Evolutionary conservation across 2,329 filamentous ascomycete species (phyloP), one percentile per base, ranked within the genome.

Genomic region (Celoporthe dispersa): DNA sequence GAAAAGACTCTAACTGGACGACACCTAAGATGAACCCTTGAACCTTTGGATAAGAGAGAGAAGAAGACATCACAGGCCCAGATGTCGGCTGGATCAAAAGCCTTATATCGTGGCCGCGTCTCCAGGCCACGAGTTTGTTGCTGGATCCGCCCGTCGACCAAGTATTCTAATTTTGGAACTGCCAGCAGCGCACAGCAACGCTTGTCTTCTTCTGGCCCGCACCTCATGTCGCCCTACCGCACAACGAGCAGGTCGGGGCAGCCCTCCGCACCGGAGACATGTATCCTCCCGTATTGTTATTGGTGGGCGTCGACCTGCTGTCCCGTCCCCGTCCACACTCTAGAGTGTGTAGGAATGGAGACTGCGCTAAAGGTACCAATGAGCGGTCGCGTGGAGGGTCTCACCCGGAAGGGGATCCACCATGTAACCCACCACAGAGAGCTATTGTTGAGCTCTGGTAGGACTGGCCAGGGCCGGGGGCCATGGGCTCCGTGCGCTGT

Each of bases 71-170:
- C 72, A 76, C 74, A 75, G 78, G 76, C 77, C 44, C 62, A 63
- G 67, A 65, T 63, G 78, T 79, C 81, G 81, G 80, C 83, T 79
- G 81, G 80, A 67, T 63, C 80, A 81, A 83, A 84, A 84, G 84
- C 80, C 85, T 88, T 88, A 88, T 88, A 88, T 86, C 81, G 79
- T 84, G 82, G 84, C 81, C 82, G 80, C 77, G 78, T 78, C 76
- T 77, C 78, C 75, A 78, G 81, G 75, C 83, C 83, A 76, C 74
- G 71, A 75, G 73, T n/a, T 33, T n/a, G 35, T 61, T 71, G 74
- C 73, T 74, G 73, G 73, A 74, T 74, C 75, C 74, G 68, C 74
- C 74, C 77, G 76, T 77, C 77, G 77, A 75, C 76, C 75, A 77
- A 14, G 78, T 76, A 81, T 72, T 83, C 83, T 84, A 85, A 81